A percentile compares a stretch with the other conserved stretches of the same genome.
Conservation (phyloP, 2,329 filamentous ascomycete genomes). For the Periglandula ipomoeae region DNA sequence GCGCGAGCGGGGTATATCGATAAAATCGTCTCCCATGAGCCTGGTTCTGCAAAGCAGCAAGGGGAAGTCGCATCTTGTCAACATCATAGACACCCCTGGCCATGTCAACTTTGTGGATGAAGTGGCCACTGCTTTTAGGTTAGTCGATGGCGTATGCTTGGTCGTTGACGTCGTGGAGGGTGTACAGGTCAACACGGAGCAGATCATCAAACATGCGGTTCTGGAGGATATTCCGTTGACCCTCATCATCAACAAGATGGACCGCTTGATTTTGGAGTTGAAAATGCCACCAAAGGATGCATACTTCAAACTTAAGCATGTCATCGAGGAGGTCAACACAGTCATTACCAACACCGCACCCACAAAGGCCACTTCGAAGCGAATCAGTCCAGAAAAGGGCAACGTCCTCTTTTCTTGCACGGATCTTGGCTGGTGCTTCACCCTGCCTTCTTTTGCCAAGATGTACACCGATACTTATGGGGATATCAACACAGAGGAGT, state of each 20-base stretch:
- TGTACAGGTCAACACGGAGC: constrained; percentile 97
- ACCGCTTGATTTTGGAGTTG: constrained; percentile 85
- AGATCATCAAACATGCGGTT: constrained; percentile 93
- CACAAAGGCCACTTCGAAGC: constrained; percentile 65
- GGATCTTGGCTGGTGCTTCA: constrained; percentile 95
- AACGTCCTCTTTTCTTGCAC: constrained; percentile 97
- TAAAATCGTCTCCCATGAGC: constrained; percentile 92
- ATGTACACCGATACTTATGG: constrained; percentile 91
- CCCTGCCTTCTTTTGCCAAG: constrained; percentile 83
- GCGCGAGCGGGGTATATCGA: constrained; percentile 78
- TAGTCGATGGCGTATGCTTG: constrained; percentile 86
- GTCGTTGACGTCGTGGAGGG: constrained; percentile 96
- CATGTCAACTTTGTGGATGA: constrained; percentile 99
- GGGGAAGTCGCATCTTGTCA: constrained; percentile 90
- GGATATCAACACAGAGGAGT: constrained; percentile 72
- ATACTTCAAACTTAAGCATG: constrained; percentile 98
- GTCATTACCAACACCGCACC: constrained; percentile 83
- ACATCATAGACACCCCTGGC: constrained; percentile 90
- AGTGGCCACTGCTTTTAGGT: constrained; percentile 75
- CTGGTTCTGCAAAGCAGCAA: constrained; percentile 79
- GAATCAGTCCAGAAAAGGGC: constrained; percentile 89
- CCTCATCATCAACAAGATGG: constrained; percentile 94
- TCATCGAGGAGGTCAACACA: constrained; percentile 97
- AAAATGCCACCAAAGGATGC: constrained; percentile 91
- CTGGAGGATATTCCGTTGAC: constrained; percentile 83